Evolutionary conservation across 1,139 yeast genomes (phyloP).

Genomic region (Debaryomyces sp.): DNA sequence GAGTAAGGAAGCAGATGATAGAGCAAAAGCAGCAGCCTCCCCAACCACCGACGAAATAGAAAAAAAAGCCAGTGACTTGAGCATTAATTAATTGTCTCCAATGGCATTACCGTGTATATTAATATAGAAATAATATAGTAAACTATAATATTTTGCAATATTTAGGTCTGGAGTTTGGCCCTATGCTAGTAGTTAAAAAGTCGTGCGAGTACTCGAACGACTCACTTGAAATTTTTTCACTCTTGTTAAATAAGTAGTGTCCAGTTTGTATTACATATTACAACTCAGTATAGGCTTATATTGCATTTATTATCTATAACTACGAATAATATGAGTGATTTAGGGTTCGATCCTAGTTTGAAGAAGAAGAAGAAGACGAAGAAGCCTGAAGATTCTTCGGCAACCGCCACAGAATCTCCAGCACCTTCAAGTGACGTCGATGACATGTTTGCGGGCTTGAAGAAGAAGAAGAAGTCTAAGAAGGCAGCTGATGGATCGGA

Average conservation of each 20-base stretch:
- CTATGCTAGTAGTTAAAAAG: background rate
- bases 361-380: slow-evolving; percentile 85
- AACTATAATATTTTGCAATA: background rate
- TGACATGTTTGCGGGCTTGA: slow-evolving; percentile 57
- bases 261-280: background rate
- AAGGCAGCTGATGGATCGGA: slow-evolving; percentile 39
- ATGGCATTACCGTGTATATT: slow-evolving; percentile 2
- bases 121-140: slow-evolving; percentile 4
- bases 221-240: slow-evolving; percentile 6
- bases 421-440: slow-evolving; percentile 37
- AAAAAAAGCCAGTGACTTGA: slow-evolving; percentile 5
- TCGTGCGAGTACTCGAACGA: slow-evolving; percentile 4
- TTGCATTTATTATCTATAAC: slow-evolving; percentile 5
- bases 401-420: slow-evolving; percentile 40
- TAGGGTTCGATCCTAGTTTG: slow-evolving; percentile 76
- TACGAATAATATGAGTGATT: slow-evolving; percentile 47
- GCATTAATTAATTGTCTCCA: slow-evolving; percentile 3
- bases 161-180: background rate
- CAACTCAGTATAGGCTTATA: background rate
- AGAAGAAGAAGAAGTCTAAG: slow-evolving; percentile 55
- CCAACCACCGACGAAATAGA: slow-evolving; percentile 11
- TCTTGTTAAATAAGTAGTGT: slow-evolving; percentile 3
- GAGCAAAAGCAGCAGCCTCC: slow-evolving; percentile 32
- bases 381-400: slow-evolving; percentile 44
- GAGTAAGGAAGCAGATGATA: slow-evolving; percentile 48